Evolutionary conservation across 116 monocot species (phyloP).

Genomic region (Trichopus zeylanicus): DNA sequence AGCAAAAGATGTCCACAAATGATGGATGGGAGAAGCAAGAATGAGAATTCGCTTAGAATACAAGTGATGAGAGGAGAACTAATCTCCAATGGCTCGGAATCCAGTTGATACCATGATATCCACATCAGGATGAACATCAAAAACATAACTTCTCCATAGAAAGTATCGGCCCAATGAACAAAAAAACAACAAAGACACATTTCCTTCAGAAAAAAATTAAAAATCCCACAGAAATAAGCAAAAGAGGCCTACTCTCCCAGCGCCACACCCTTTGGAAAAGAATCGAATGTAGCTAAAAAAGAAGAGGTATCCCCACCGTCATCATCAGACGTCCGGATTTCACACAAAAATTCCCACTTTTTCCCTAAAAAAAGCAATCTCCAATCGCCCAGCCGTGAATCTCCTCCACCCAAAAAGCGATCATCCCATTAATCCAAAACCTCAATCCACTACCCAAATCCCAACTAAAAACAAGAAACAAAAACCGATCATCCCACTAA

Average conservation of each 20-base stretch:
- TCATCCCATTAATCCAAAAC: too few relatives aligned
- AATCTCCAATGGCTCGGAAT: too few relatives aligned
- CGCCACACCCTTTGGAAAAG: constrained; percentile 13
- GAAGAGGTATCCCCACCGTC: constrained; percentile 15
- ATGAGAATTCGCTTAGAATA: too few relatives aligned
- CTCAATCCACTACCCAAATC: too few relatives aligned
- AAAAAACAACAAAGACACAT: neutral
- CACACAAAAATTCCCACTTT: constrained; percentile 13
- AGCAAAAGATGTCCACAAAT: neutral
- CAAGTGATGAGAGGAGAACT: too few relatives aligned
- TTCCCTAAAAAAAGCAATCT: constrained; percentile 11
- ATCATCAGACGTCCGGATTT: constrained; percentile 16
- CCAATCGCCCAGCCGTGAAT: constrained; percentile 4
- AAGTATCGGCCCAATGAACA: too few relatives aligned
- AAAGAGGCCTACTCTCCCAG: constrained; percentile 15
- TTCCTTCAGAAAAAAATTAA: neutral
- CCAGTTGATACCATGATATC: too few relatives aligned
- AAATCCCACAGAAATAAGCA: neutral
- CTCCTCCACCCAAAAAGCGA: too few relatives aligned
- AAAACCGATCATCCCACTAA: constrained; percentile 7
- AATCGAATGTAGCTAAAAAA: constrained; percentile 30
- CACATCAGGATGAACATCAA: too few relatives aligned
- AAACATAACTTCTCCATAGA: too few relatives aligned
- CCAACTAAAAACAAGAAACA: too few relatives aligned
- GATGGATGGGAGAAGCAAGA: too few relatives aligned